These are phyloP conservation scores for Wickerhamiella azyma DNA, from an alignment of 805 yeast species.

Conservation along the genomic window DNA sequence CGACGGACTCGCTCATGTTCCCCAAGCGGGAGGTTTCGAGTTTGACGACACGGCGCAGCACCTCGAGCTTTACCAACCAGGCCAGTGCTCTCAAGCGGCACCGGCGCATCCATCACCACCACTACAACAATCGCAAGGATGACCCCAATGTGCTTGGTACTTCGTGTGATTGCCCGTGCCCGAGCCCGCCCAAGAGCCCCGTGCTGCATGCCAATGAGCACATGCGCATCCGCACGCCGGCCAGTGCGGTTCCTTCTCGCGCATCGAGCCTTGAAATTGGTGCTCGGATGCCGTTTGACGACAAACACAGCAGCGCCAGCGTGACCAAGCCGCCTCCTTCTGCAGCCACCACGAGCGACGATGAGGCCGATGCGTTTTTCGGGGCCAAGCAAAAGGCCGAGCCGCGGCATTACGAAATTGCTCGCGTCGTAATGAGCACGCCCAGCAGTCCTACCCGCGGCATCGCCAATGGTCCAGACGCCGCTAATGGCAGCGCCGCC, in stretches of 20 bases:
- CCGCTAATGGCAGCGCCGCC: too few species aligned
- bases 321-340: background rate
- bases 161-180: constrained; percentile 20
- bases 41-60: background rate
- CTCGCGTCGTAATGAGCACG: constrained; percentile 10
- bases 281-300: constrained; percentile 19
- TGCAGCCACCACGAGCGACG: background rate
- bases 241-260: constrained; percentile 20
- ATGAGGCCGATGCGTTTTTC: constrained; percentile 9
- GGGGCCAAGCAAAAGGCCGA: constrained; percentile 6
- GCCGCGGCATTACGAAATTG: constrained; percentile 12
- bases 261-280: constrained; percentile 23
- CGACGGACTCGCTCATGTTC: constrained; percentile 6
- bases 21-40: constrained; percentile 9
- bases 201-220: constrained; percentile 20
- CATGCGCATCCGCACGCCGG: constrained; percentile 25
- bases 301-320: constrained; percentile 7
- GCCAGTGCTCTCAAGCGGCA: constrained; percentile 9
- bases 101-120: constrained; percentile 6
- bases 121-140: constrained; percentile 8
- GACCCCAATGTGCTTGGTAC: constrained; percentile 16
- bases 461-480: too few species aligned
- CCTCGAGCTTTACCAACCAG: constrained; percentile 10
- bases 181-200: constrained; percentile 17
- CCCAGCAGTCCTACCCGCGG: constrained; percentile 5